Conservation (phyloP, 306 rosid genomes). For the Castanea mollissima region DNA sequence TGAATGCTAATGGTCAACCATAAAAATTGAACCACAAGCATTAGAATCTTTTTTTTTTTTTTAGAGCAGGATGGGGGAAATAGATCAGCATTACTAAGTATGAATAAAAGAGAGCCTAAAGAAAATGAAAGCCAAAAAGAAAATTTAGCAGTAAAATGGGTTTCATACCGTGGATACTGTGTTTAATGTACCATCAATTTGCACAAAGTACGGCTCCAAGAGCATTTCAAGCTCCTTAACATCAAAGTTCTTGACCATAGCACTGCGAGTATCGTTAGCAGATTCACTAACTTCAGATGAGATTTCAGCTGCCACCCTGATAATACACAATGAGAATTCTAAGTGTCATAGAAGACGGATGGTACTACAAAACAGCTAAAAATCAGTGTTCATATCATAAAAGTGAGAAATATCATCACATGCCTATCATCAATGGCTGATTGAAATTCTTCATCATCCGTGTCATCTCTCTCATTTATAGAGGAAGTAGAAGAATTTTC, state of each 20-base stretch:
- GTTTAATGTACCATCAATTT: constrained; percentile 67
- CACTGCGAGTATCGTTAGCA: constrained; percentile 28
- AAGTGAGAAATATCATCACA: constrained; percentile 4
- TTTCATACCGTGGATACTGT: constrained; percentile 58
- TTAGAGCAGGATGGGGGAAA: too few relatives aligned
- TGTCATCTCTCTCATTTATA: constrained; percentile 25
- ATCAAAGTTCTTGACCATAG: constrained; percentile 40
- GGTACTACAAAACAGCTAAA: background rate
- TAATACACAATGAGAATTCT: background rate
- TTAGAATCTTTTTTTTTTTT: too few relatives aligned
- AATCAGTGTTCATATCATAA: background rate
- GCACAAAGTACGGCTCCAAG: constrained; percentile 81
- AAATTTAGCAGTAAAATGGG: background rate
- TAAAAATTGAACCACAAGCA: too few relatives aligned
- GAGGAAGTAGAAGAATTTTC: constrained; percentile 40
- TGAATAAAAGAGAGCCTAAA: background rate
- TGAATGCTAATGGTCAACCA: too few relatives aligned
- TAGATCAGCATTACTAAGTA: background rate
- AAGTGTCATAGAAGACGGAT: background rate
- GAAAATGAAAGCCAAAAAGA: background rate
- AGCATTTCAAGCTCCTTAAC: constrained; percentile 87
- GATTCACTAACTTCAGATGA: constrained; percentile 47
- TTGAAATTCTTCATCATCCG: constrained; percentile 32
- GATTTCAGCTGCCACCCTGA: constrained; percentile 53
- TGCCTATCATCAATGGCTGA: constrained; percentile 53